Evolutionary conservation across 306 rosid species (phyloP), one percentile per base, ranked within the genome.

Genomic region (Fragaria vesca): DNA sequence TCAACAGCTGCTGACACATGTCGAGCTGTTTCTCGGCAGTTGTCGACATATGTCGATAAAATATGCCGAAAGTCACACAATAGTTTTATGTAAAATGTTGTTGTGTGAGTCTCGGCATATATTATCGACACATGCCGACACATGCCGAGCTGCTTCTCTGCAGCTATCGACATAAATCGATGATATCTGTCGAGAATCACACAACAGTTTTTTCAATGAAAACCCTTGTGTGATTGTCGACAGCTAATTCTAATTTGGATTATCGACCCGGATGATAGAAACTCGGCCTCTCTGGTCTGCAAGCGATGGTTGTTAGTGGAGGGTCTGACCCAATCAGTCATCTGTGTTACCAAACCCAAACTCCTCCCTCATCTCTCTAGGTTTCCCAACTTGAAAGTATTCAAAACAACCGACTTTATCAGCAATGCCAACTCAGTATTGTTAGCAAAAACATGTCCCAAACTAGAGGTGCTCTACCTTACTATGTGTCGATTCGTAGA

Each of bases 401-500:
- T 77, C 21, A 71, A 57, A 66, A 52, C 81, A 7, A n/a, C 58
- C 26, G 18, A 8, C 10, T 15, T 16, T 1, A 26, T 82, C 57
- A 46, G 71, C 26, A 10, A 73, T 42, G 34, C 69, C 12, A 54
- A 77, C 82, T 76, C 48, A 4, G n/a, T 55, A 67, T 3, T 67
- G 10, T 4, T 78, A 9, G 79, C 76, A 30, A 57, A 74, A 67
- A 48, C 28, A 24, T 82, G 85, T 30, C 85, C 82, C 57, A 68
- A 58, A 47, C 28, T 78, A 6, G 79, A 82, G 82, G 24, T 54
- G 4, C 5, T 54, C 24, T 1, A 71, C 38, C 30, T 18, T 82
- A 24, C 47, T 46, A 36, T 73, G 15, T 58, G 32, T 58, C 15
- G 66, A 60, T 12, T 0, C 6, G 7, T 0, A 11, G 36, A 10